Base-by-base conservation (phyloP, 176 grass and related monocot genomes). In the Paspalum notatum region DNA sequence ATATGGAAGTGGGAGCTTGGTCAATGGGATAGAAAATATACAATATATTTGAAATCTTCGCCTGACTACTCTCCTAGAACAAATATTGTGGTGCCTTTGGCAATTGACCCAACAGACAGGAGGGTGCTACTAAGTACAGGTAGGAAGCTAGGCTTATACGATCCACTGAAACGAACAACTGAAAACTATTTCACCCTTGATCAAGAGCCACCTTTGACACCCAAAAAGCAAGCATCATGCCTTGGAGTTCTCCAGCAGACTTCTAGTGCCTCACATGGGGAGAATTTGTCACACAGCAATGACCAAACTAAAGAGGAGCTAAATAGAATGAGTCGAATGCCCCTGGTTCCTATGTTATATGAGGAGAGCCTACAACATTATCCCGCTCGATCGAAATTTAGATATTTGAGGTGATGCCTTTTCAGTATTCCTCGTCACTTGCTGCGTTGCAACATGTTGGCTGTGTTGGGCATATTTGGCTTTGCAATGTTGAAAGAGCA, bases 111-210 rank as follows among this genome's bases (percentile, higher is more conserved):
- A 2, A 74, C 4, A 16, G 71, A 75, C 9, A 48, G 59, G 0
- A 75, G 71, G 12, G 56, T 83, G 48, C 42, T 83, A 25, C 38
- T 83, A 40, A 76, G 14, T 14, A 76, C 71, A 0, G 61, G 61
- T 12, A 67, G 38, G 50, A 83, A 32, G 52, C 10, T 83, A 16
- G 81, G 71, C 20, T 39, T 83, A 4, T 66, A 83, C 37, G 16
- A 83, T 46, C 81, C 48, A 22, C 0, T 5, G 22, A 66, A 44
- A 39, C 38, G 40, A 3, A 8, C 22, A 45, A n/a, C 57, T 75
- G 60, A 83, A 9, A 55, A 56, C 16, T 74, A 52, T 62, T 55
- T 66, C 32, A 44, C 49, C 25, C 8, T 83, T 37, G 49, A 83
- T 44, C 18, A 82, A 38, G 4, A 43, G 49, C 37, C 27, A n/a